Conservation (phyloP, 2,329 filamentous ascomycete species). For the Alternaria rosae region DNA sequence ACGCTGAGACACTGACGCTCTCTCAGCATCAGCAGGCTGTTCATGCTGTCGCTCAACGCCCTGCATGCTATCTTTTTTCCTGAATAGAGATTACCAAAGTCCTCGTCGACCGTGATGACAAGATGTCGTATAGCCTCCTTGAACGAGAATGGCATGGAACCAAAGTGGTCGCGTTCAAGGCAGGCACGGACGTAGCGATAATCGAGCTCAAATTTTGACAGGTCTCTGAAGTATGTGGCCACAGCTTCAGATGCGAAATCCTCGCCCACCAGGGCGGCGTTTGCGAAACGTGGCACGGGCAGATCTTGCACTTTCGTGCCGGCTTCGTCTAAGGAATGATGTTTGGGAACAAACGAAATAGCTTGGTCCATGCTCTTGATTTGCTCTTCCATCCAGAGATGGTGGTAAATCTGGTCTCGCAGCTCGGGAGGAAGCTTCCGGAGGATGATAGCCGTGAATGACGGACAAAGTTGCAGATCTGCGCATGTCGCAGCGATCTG, state of each 20-base stretch:
- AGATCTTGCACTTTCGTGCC: background rate
- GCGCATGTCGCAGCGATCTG: background rate
- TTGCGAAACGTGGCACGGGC: conserved; percentile 8
- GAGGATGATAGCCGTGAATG: background rate
- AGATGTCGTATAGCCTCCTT: conserved; percentile 5
- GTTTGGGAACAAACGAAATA: background rate
- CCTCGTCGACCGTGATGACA: background rate
- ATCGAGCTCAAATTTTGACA: conserved; percentile 5
- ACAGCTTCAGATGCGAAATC: conserved; percentile 11
- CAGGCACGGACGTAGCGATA: conserved; percentile 5
- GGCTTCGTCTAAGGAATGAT: background rate
- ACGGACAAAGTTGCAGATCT: background rate
- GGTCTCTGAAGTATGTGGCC: conserved; percentile 7
- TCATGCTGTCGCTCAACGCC: conserved; percentile 5
- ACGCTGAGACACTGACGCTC: background rate
- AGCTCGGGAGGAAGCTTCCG: conserved; percentile 12
- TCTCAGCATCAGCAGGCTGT: conserved; percentile 14
- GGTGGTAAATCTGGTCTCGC: conserved; percentile 10
- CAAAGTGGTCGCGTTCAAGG: conserved; percentile 9
- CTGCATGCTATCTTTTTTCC: background rate
- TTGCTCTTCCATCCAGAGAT: conserved; percentile 4
- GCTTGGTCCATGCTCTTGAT: conserved; percentile 1
- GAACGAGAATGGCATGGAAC: background rate
- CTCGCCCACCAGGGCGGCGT: conserved; percentile 3
- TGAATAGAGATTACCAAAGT: background rate